Evolutionary conservation across 495 filamentous ascomycete genomes (phyloP), one percentile per base, ranked within the genome.

Genomic region (Tirmania nivea): DNA sequence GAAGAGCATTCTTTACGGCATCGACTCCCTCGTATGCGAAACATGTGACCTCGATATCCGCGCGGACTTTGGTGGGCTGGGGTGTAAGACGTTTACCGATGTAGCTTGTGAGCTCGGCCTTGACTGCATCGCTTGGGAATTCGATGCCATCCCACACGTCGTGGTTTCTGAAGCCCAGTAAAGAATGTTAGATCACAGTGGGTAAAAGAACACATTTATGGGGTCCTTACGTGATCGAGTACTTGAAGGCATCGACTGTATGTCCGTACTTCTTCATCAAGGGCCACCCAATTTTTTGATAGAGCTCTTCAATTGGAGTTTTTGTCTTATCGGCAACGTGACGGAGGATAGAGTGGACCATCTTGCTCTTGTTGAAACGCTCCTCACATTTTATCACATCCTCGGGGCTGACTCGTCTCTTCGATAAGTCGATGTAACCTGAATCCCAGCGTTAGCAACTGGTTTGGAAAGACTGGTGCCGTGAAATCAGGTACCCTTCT

Each of bases 21-120:
- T 96, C 90, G 73, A 97, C 96, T 62, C 90, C 90, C 55, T 96
- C 90, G 68, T 97, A 97, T 37, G 82, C 82, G 71, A 95, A 97
- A 73, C 90, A 97, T 52, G 87, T 95, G 50, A 95, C 90, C 69
- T 95, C 90, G 52, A 97, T 83, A 69, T 97, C 90, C 58, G 90
- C 86, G 63, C 90, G 89, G 53, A 97, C 86, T 70, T 97, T 97
- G 49, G 88, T 96, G 2, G 90, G 90, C 64, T 94, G 88, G 20
- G 90, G 90, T 11, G 89, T 96, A 53, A 97, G 75, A 59, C 89
- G 81, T 75, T 94, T 96, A 70, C 81, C 75, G 68, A 96, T 96
- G 70, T 96, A 97, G 48, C 78, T 78, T 68, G 82, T 79, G 50
- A 97, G 73, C 69, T 97, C 90, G 36, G 83, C 77, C 62, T 81